Evolutionary conservation across 148 eudicot species (phyloP).

Genomic region (Bassia scoparia): DNA sequence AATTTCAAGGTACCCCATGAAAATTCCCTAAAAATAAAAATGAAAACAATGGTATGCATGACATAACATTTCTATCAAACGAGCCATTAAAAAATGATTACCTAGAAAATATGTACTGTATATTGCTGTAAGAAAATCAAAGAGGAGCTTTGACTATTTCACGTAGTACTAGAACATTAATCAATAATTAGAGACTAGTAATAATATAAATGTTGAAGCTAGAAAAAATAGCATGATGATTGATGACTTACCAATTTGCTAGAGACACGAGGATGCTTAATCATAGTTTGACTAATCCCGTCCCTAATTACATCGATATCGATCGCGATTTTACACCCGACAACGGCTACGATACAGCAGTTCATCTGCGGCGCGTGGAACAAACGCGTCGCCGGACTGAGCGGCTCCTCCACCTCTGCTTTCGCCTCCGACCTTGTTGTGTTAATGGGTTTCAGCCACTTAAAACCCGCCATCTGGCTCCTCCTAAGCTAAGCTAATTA

Average conservation of each 20-base stretch:
- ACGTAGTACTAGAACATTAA: no score
- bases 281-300: slow-evolving; percentile 24
- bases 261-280: slow-evolving; percentile 59
- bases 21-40: no score
- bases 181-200: no score
- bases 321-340: slow-evolving; percentile 33
- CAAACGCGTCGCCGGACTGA: slow-evolving; percentile 43
- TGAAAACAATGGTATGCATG: no score
- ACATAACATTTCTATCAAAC: no score
- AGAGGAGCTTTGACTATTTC: no score
- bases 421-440: neutral
- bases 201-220: no score
- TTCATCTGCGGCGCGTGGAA: slow-evolving; percentile 39
- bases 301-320: slow-evolving; percentile 29
- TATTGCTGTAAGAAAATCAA: no score
- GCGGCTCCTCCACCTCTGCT: slow-evolving; percentile 33
- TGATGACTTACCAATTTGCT: slow-evolving; percentile 34
- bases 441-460: slow-evolving; percentile 24
- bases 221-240: neutral
- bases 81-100: no score
- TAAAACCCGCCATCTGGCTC: neutral
- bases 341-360: slow-evolving; percentile 33
- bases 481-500: neutral
- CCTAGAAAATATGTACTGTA: no score
- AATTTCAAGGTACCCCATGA: no score